A percentile compares a stretch with the other conserved stretches of the same genome.
These are phyloP conservation scores for Scedosporium apiospermum DNA, from an alignment of 2,329 filamentous ascomycete genomes.

Conservation along the genomic window DNA sequence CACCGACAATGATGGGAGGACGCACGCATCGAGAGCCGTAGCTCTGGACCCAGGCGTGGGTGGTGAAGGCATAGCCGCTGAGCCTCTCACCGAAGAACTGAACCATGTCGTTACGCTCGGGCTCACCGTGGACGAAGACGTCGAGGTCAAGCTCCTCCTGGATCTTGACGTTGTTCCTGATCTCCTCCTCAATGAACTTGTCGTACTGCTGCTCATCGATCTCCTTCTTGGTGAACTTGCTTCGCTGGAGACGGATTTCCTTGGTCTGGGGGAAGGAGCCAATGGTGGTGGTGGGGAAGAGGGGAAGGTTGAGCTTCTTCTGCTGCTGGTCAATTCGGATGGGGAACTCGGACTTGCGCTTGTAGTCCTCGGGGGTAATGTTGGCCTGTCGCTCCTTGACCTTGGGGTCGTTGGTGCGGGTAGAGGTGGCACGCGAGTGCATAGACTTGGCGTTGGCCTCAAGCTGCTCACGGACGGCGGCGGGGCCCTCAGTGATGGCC, in stretches of 20 bases:
- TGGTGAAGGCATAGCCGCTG: conserved; percentile 96
- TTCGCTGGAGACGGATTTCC: conserved; percentile 92
- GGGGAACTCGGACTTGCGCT: conserved; percentile 86
- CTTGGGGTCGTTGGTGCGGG: conserved; percentile 90
- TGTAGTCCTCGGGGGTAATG: conserved; percentile 76
- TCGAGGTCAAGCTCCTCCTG: conserved; percentile 97
- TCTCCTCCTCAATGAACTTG: conserved; percentile 99
- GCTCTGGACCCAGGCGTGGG: conserved; percentile 96
- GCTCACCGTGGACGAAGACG: conserved; percentile 96
- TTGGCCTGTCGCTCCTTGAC: conserved; percentile 95
- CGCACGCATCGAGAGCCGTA: conserved; percentile 98
- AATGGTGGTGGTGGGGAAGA: conserved; percentile 98
- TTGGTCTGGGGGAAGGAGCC: conserved; percentile 99
- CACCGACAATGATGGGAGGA: conserved; percentile 96
- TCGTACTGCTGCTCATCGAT: conserved; percentile 90
- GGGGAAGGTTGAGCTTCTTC: conserved; percentile 83
- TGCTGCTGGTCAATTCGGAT: conserved; percentile 79
- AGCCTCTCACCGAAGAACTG: conserved; percentile 99
- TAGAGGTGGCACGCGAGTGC: conserved; percentile 81
- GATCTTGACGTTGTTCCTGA: conserved; percentile 86
- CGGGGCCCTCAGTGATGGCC: conserved; percentile 88
- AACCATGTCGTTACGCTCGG: conserved; percentile 99
- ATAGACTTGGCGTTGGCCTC: conserved; percentile 96
- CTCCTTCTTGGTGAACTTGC: conserved; percentile 98
- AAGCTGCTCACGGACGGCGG: conserved; percentile 75